A percentile compares a stretch with the other conserved stretches of the same genome.
These are phyloP conservation scores for Hypoxylon sp. DNA, from an alignment of 2,329 filamentous ascomycete species.

Conservation along the genomic window DNA sequence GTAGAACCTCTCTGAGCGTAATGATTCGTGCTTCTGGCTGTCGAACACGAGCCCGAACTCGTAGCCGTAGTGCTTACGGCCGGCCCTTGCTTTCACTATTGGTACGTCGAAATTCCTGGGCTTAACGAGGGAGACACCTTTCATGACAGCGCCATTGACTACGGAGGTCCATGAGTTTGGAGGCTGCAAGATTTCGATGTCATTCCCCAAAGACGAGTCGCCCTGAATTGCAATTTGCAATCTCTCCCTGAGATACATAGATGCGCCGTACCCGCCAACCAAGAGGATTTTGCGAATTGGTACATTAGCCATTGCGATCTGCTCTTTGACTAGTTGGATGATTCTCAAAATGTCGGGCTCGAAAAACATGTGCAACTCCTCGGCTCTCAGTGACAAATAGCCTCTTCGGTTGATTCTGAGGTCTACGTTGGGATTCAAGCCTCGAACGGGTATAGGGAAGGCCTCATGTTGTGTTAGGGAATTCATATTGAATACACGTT, in stretches of 20 bases:
- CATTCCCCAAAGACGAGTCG: slow-evolving; percentile 49
- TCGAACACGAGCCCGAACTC: slow-evolving; percentile 43
- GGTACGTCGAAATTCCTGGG: slow-evolving; percentile 57
- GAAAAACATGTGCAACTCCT: slow-evolving; percentile 60
- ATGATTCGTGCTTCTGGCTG: slow-evolving; percentile 14
- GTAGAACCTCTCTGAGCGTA: slow-evolving; percentile 32
- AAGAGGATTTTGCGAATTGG: slow-evolving; percentile 63
- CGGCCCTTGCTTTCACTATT: slow-evolving; percentile 58
- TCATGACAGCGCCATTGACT: slow-evolving; percentile 65
- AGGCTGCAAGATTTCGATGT: slow-evolving; percentile 63
- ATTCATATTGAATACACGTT: slow-evolving; percentile 56
- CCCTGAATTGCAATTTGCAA: slow-evolving; percentile 52
- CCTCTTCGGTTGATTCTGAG: slow-evolving; percentile 57
- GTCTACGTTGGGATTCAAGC: slow-evolving; percentile 56
- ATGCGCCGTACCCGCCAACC: slow-evolving; percentile 65
- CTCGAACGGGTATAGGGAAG: slow-evolving; percentile 57
- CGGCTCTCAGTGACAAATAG: slow-evolving; percentile 57
- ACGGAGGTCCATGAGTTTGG: slow-evolving; percentile 66
- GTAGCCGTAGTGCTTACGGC: slow-evolving; percentile 62
- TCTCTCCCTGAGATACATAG: slow-evolving; percentile 60
- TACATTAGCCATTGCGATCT: slow-evolving; percentile 60
- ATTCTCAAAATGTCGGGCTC: slow-evolving; percentile 62
- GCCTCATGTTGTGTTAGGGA: slow-evolving; percentile 55
- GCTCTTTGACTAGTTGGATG: slow-evolving; percentile 60
- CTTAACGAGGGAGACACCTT: slow-evolving; percentile 59